Conservation (phyloP, 1,284 basidiomycete species). For the Marasmius tenuissimus region DNA sequence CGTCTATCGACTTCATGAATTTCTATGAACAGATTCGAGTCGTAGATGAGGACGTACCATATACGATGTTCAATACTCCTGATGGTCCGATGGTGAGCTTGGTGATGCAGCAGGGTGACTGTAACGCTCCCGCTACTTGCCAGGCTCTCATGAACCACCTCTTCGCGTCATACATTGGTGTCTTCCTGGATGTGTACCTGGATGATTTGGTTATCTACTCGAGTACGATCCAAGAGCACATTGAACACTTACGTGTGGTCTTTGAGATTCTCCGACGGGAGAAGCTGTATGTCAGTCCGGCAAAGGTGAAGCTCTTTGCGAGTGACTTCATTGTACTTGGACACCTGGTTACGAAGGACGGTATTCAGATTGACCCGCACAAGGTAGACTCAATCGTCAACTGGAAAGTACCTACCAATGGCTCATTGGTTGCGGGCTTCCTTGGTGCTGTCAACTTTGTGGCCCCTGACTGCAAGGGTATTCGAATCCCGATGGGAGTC, state of each 20-base stretch:
- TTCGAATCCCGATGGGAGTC: neutral
- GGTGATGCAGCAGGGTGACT: conserved; percentile 28
- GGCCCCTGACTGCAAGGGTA: neutral
- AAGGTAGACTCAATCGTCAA: conserved; percentile 20
- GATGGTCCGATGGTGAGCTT: conserved; percentile 31
- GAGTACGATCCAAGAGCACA: conserved; percentile 26
- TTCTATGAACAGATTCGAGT: conserved; percentile 32
- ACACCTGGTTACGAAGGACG: conserved; percentile 18
- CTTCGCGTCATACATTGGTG: conserved; percentile 26
- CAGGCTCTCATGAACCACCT: conserved; percentile 28
- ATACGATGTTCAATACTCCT: conserved; percentile 20
- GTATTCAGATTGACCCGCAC: conserved; percentile 23
- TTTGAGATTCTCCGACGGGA: conserved; percentile 20
- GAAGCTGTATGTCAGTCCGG: neutral
- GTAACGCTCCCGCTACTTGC: too few species aligned
- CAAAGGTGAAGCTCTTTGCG: conserved; percentile 17
- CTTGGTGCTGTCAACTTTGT: too few species aligned
- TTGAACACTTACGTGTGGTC: conserved; percentile 21
- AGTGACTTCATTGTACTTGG: conserved; percentile 23
- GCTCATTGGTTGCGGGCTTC: too few species aligned
- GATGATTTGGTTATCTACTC: conserved; percentile 32
- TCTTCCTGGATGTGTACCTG: conserved; percentile 30
- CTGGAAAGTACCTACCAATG: too few species aligned
- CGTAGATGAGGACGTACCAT: conserved; percentile 23
- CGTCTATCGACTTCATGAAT: conserved; percentile 25